Evolutionary conservation across 371 early-diverging fungal species (phyloP), one percentile per base, ranked within the genome.

Genomic region (Encephalitozoon intestinalis): DNA sequence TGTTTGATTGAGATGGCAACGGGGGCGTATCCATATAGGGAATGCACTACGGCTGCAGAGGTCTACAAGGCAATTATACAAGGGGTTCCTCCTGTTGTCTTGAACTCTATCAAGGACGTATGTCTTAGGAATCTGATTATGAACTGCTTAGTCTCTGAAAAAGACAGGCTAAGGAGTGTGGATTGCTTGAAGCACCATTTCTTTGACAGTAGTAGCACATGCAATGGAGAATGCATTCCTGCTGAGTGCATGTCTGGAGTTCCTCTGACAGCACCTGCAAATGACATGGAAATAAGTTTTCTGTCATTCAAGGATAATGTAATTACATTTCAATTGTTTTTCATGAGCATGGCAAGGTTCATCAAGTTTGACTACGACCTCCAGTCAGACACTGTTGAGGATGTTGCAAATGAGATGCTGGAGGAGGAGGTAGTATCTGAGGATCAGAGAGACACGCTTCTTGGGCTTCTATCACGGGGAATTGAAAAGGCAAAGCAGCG

Each of bases 341-440:
- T 91, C 77, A 89, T 54, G 52, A 63, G 41, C 34, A 69, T 67
- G 26, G 52, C 67, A 37, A 75, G 66, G 41, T 81, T 91, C 5
- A 90, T 92, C 25, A 91, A 91, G 78, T 93, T 93, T 87, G 89
- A 90, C 71, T 92, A 91, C 83, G 90, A 92, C 81, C 87, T 88
- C 6, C 89, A 90, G 41, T 88, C 87, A 5, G 94, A 93, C 73
- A 92, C 92, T 4, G 91, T 92, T 0, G 92, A 92, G 69, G 89
- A 90, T 75, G 92, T 93, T 6, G 91, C 91, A 7, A 88, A 88
- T 43, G 94, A 93, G 82, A 92, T 93, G 92, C 37, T 77, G 37
- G 78, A 79, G 7, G 83, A 84, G 37, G 77, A 79, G 12, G 68
- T 84, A 3, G 73, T 81, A 4, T 75, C 76, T 31, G 70, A 68